Evolutionary conservation across 495 filamentous ascomycete species (phyloP), one percentile per base, ranked within the genome.

Genomic region (Annulohypoxylon stygium): DNA sequence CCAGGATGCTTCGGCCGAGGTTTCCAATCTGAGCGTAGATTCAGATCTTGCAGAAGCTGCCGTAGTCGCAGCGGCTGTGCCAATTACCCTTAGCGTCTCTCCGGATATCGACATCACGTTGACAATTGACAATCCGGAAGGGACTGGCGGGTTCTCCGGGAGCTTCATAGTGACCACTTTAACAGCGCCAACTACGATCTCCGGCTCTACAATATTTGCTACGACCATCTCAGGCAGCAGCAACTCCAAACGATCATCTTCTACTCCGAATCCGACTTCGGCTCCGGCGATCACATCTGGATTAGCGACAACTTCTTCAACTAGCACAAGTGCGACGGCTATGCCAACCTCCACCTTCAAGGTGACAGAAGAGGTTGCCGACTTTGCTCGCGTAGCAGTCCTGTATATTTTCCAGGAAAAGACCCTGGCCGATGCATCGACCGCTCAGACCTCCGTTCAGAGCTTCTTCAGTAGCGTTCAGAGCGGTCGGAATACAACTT

Each of bases 311-410:
- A 71, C 70, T 8, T 71, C 79, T 54, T 73, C 69, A 26, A 81
- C 76, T 2, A 65, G 72, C 26, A 69, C 68, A 2, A 65, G 67
- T n/a, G 66, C 72, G 2, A 41, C 72, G 16, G 20, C 67, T 62
- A 66, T 77, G 25, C 69, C 84, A 18, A 78, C 76, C 0, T 36
- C 69, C 16, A 71, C 70, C 11, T 85, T 87, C 33, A 71, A 54
- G 2, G 78, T 83, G 20, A 85, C 81, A 0, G 78, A 88, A 14
- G 83, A 88, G 23, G 81, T 85, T 2, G 78, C 91, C 1, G 91
- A 93, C 76, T 93, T 93, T 80, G 88, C 90, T 3, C 86, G 91
- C 6, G 82, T 90, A 9, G 84, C 83, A 0, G 85, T 93, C 5
- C 80, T 93, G 48, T 90, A 81, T 69, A 79, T 93, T 37, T 82